Percentiles rank a stretch among this genome's conserved stretches.
These are phyloP conservation scores for Melastoma candidum DNA, from an alignment of 441 rosid species.

Conservation along the genomic window DNA sequence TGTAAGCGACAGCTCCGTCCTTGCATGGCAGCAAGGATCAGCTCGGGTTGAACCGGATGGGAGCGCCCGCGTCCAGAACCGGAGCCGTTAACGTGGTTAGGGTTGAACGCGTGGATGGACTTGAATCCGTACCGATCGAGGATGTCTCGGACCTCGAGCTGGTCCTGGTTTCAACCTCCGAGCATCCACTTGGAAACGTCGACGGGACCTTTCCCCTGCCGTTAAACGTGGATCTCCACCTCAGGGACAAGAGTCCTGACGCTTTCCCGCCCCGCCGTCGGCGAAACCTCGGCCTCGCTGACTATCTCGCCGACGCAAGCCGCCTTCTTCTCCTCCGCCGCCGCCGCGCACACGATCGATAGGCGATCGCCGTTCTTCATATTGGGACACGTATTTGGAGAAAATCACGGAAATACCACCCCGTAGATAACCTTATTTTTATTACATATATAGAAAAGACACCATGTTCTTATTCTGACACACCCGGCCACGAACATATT, in stretches of 20 bases:
- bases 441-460: too few relatives aligned
- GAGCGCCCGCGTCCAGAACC: conserved; percentile 53
- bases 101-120: conserved; percentile 66
- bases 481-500: too few relatives aligned
- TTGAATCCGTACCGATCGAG: conserved; percentile 64
- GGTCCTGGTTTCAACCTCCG: conserved; percentile 82
- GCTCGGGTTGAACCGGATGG: conserved; percentile 63
- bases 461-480: too few relatives aligned
- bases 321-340: too few relatives aligned
- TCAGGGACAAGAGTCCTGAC: conserved; percentile 51
- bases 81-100: not conserved
- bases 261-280: conserved; percentile 14
- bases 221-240: conserved; percentile 66
- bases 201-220: conserved; percentile 73
- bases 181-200: conserved; percentile 60
- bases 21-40: conserved; percentile 54
- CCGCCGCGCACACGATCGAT: too few relatives aligned
- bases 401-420: too few relatives aligned
- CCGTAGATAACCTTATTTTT: too few relatives aligned
- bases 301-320: conserved; percentile 16
- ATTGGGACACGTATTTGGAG: too few relatives aligned
- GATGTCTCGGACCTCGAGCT: conserved; percentile 71
- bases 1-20: conserved; percentile 56
- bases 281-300: conserved; percentile 35
- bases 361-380: too few relatives aligned